phyloP scores from a whole-genome alignment of 495 filamentous ascomycete genomes.

The Hypomontagnella submonticulosa region DNA sequence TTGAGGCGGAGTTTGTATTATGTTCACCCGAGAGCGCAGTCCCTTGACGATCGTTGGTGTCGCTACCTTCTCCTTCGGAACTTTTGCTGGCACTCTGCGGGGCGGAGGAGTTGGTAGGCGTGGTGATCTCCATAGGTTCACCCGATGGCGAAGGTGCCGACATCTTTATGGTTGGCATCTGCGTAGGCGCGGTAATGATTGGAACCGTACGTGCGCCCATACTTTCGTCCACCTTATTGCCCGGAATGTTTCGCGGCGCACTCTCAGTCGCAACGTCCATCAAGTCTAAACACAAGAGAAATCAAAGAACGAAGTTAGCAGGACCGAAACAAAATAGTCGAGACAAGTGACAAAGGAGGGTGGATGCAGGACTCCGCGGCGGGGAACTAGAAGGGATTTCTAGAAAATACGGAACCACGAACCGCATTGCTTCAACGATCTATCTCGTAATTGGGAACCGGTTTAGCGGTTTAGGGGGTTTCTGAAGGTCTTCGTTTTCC shows the following conservation, averaged over 20 bases:
- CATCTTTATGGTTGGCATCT: constrained; percentile 59
- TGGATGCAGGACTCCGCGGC: constrained; percentile 25
- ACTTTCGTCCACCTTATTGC: constrained; percentile 52
- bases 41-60: constrained; percentile 49
- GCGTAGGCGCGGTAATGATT: constrained; percentile 53
- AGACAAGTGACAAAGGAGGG: constrained; percentile 41
- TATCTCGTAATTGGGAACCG: constrained; percentile 30
- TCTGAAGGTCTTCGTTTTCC: constrained; percentile 24
- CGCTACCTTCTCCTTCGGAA: constrained; percentile 58
- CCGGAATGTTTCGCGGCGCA: constrained; percentile 54
- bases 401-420: constrained; percentile 38
- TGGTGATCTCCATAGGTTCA: constrained; percentile 64
- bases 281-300: constrained; percentile 51
- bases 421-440: constrained; percentile 43
- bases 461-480: constrained; percentile 29
- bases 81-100: constrained; percentile 56
- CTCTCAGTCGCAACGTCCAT: constrained; percentile 63
- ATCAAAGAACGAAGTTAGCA: constrained; percentile 34
- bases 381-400: constrained; percentile 31
- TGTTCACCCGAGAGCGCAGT: constrained; percentile 46
- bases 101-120: constrained; percentile 57
- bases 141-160: constrained; percentile 59
- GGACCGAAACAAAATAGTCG: constrained; percentile 20
- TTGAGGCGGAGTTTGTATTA: constrained; percentile 39
- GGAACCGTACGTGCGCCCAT: constrained; percentile 60